phyloP scores from a whole-genome alignment of 106 monocot species.

The Platanthera zijinensis region DNA sequence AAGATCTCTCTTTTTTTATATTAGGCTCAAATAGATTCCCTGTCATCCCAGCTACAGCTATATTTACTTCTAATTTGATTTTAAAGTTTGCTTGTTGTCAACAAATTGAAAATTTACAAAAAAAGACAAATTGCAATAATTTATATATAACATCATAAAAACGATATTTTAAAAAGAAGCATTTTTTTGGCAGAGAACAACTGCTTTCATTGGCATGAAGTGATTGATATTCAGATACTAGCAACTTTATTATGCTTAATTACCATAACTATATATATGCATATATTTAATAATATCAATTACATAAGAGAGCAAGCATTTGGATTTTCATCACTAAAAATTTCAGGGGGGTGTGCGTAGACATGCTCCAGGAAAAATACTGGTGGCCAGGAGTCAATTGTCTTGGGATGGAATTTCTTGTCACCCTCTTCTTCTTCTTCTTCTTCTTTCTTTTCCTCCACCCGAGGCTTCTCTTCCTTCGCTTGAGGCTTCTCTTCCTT shows the following conservation, averaged over 20 bases:
- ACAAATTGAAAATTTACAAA: too few species aligned
- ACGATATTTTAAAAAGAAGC: too few species aligned
- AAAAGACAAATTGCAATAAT: too few species aligned
- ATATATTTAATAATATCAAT: neutral
- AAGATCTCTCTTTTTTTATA: too few species aligned
- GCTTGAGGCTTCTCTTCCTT: slow-evolving; percentile 10
- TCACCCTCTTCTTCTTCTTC: slow-evolving; percentile 11
- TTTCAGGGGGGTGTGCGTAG: slow-evolving; percentile 33
- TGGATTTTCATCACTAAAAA: slow-evolving; percentile 78
- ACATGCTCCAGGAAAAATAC: slow-evolving; percentile 24
- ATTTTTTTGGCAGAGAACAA: too few species aligned
- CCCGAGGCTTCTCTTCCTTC: slow-evolving; percentile 14
- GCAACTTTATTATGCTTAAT: neutral
- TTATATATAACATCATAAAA: too few species aligned
- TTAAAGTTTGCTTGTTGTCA: too few species aligned
- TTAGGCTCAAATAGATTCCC: too few species aligned
- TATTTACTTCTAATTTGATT: too few species aligned
- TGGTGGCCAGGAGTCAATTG: slow-evolving; percentile 32
- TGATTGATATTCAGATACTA: neutral
- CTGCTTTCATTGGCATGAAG: too few species aligned
- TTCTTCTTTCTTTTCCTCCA: slow-evolving; percentile 21
- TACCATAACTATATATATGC: neutral
- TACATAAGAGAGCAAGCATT: slow-evolving; percentile 71
- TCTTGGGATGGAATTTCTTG: slow-evolving; percentile 6
- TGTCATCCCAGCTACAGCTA: too few species aligned